Conservation (phyloP, 352 stramenopile genomes). For the Phytopythium litorale region DNA sequence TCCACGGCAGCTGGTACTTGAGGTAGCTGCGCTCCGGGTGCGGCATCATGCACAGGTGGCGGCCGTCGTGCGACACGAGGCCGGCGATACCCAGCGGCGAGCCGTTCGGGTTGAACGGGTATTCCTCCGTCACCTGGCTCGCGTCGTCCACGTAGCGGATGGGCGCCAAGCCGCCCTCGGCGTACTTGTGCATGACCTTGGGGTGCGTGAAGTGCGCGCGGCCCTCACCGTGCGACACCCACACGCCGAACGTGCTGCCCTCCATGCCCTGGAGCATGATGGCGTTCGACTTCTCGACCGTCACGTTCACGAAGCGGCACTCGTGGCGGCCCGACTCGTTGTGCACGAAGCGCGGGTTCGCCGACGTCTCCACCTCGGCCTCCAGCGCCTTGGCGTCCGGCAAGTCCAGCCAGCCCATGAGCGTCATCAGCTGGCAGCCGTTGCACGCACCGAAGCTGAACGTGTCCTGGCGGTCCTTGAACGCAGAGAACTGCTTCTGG, state of each 20-base stretch:
- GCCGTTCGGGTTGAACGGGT: constrained; percentile 99
- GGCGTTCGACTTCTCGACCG: constrained; percentile 93
- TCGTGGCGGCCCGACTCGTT: constrained; percentile 97
- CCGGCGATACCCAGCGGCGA: constrained; percentile 96
- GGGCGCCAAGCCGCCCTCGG: constrained; percentile 91
- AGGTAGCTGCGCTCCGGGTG: constrained; percentile 98
- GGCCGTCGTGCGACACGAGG: constrained; percentile 95
- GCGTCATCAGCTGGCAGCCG: constrained; percentile 99
- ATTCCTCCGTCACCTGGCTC: constrained; percentile 93
- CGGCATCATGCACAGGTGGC: constrained; percentile 99
- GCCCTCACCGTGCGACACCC: constrained; percentile 93
- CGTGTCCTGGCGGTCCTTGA: constrained; percentile 94
- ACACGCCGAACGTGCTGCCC: constrained; percentile 96
- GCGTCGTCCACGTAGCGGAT: constrained; percentile 97
- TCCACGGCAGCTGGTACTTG: constrained; percentile 98
- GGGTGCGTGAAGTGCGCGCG: constrained; percentile 95
- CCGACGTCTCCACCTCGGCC: constrained; percentile 45
- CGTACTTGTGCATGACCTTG: constrained; percentile 84
- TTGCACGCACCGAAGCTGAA: constrained; percentile 99
- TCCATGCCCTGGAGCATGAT: constrained; percentile 99
- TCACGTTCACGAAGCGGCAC: constrained; percentile 95
- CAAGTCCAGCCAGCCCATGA: constrained; percentile 95
- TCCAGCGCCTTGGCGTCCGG: constrained; percentile 53
- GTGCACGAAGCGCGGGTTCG: constrained; percentile 95
- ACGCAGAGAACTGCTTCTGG: constrained; percentile 95